These are phyloP conservation scores for Trichoderma guizhouense DNA, from an alignment of 2,329 filamentous ascomycete genomes.

Conservation along the genomic window DNA sequence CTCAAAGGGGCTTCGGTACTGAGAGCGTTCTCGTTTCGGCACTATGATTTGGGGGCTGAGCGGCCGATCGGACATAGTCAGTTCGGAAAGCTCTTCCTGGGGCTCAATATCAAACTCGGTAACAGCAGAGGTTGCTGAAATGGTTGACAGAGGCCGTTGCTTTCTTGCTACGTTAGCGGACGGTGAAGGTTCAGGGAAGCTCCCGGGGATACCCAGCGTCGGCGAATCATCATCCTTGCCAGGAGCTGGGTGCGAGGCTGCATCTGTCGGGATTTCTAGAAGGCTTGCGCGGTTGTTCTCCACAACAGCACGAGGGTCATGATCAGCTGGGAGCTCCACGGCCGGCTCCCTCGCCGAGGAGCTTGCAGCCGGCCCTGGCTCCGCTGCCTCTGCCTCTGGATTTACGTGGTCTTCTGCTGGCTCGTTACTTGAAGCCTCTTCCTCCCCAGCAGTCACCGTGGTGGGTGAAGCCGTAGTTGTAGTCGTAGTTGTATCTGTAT, in stretches of 20 bases:
- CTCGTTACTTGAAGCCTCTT: neutral
- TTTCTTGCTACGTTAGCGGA: conserved; percentile 35
- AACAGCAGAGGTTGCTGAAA: conserved; percentile 57
- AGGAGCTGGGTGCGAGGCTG: conserved; percentile 11
- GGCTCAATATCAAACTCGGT: conserved; percentile 74
- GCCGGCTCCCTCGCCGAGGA: neutral
- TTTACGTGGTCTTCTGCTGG: neutral
- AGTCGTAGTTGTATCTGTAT: neutral
- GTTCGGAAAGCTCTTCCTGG: conserved; percentile 54
- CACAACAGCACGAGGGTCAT: neutral
- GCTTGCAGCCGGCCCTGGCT: neutral
- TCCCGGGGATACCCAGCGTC: conserved; percentile 63
- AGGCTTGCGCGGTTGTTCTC: neutral
- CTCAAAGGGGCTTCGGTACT: conserved; percentile 51
- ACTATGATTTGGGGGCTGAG: conserved; percentile 29
- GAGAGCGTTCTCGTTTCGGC: conserved; percentile 32
- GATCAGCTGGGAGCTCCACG: conserved; percentile 1
- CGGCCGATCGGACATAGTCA: conserved; percentile 29
- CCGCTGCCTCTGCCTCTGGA: neutral
- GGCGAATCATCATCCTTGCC: conserved; percentile 53
- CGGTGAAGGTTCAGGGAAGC: conserved; percentile 47
- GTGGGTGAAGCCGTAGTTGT: conserved; percentile 1
- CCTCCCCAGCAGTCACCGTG: neutral
- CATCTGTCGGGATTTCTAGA: conserved; percentile 19
- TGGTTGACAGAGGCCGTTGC: conserved; percentile 53